These are phyloP conservation scores for Neolentinus lepideus DNA, from an alignment of 1,284 basidiomycete species.

Conservation along the genomic window DNA sequence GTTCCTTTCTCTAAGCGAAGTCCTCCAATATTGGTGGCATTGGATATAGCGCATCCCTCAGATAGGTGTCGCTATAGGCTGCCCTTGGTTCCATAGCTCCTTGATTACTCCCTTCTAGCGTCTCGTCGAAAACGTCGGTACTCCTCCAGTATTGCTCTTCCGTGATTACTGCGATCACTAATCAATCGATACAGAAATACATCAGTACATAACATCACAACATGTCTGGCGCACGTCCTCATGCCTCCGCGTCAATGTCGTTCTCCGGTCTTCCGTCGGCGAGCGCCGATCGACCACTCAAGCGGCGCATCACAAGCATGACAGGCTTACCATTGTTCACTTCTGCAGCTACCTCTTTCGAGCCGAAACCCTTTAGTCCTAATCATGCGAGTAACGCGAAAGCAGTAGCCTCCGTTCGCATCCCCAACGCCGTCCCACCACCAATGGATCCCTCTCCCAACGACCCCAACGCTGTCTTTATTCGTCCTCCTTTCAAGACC, in stretches of 20 bases:
- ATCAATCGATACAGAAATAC: not conserved
- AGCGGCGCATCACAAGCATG: not conserved
- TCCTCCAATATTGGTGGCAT: not conserved
- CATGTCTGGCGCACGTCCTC: not conserved
- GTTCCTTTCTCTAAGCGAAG: not conserved
- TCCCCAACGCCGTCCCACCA: slow-evolving; percentile 36
- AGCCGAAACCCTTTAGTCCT: not conserved
- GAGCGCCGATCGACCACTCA: not conserved
- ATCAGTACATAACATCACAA: not conserved
- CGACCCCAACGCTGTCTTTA: slow-evolving; percentile 57
- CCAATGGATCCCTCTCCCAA: slow-evolving; percentile 58
- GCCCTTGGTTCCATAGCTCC: not conserved
- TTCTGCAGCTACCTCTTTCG: not conserved
- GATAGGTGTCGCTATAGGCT: not conserved
- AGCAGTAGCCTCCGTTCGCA: slow-evolving; percentile 4
- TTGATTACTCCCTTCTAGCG: not conserved
- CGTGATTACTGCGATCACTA: not conserved
- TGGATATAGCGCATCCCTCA: not conserved
- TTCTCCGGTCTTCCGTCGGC: slow-evolving; percentile 1
- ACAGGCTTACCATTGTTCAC: not conserved
- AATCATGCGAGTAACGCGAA: not conserved
- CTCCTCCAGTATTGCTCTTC: too few relatives aligned
- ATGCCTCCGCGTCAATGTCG: not conserved
- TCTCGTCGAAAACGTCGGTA: too few relatives aligned
- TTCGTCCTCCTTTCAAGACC: slow-evolving; percentile 59